Percentiles rank a stretch among this genome's conserved stretches.
Conservation (phyloP, 805 yeast species). For the Jamesozyma hellenica region DNA sequence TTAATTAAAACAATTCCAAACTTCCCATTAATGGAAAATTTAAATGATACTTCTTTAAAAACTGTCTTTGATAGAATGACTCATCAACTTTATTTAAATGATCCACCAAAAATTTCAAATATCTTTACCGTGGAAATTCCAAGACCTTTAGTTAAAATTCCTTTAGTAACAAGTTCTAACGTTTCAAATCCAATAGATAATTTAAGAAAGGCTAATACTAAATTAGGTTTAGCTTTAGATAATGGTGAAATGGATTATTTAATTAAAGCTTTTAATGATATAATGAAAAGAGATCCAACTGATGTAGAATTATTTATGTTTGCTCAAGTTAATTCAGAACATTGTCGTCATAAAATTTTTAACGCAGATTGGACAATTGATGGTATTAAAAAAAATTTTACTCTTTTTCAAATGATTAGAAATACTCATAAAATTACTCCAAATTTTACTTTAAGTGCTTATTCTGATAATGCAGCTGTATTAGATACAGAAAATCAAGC, state of each 20-base stretch:
- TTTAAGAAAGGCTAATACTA: slow-evolving; percentile 65
- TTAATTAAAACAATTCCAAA: slow-evolving; percentile 63
- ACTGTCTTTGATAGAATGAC: slow-evolving; percentile 93
- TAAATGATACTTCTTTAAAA: slow-evolving; percentile 48
- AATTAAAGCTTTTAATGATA: slow-evolving; percentile 66
- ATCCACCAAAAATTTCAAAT: slow-evolving; percentile 57
- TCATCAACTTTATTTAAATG: slow-evolving; percentile 50
- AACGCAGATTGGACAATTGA: slow-evolving; percentile 98
- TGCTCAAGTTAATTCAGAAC: slow-evolving; percentile 98
- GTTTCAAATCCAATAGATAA: slow-evolving; percentile 35
- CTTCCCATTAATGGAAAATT: slow-evolving; percentile 50
- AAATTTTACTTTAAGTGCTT: slow-evolving; percentile 80
- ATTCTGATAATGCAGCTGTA: slow-evolving; percentile 96
- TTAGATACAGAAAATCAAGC: slow-evolving; percentile 50
- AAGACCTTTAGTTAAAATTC: slow-evolving; percentile 71
- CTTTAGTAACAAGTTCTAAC: slow-evolving; percentile 38
- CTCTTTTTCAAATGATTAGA: slow-evolving; percentile 90
- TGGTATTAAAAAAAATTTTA: slow-evolving; percentile 57
- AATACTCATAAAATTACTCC: slow-evolving; percentile 80
- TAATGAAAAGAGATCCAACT: slow-evolving; percentile 80
- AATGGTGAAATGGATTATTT: slow-evolving; percentile 86
- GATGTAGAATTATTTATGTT: slow-evolving; percentile 98
- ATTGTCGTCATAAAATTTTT: slow-evolving; percentile 97
- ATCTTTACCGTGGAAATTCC: slow-evolving; percentile 73
- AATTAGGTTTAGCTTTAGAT: slow-evolving; percentile 89